phyloP scores from a whole-genome alignment of 164 flowering plant genomes.

The Magnolia sinica region DNA sequence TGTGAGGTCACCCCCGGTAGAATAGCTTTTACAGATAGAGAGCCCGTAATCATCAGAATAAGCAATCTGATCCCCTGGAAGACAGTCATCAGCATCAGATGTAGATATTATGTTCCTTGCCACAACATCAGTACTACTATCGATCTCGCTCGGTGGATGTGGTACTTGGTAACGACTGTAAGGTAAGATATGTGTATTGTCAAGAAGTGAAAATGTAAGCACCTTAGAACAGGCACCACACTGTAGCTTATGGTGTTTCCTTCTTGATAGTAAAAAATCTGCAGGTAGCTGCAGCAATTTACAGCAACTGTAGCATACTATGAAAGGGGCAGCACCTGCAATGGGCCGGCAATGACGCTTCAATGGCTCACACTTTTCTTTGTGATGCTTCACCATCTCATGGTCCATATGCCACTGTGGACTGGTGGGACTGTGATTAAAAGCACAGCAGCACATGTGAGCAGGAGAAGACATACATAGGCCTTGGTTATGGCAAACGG shows the following conservation, averaged over 20 bases:
- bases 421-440: constrained; percentile 38
- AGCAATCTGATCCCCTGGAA: constrained; percentile 34
- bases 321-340: constrained; percentile 75
- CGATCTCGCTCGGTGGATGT: constrained; percentile 40
- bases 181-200: constrained; percentile 38
- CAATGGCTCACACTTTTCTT: constrained; percentile 30
- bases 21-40: constrained; percentile 37
- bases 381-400: constrained; percentile 22
- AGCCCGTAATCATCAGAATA: constrained; percentile 51
- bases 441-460: constrained; percentile 15
- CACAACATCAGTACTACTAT: constrained; percentile 14
- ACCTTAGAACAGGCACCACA: constrained; percentile 67
- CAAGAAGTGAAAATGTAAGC: constrained; percentile 49
- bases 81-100: constrained; percentile 14
- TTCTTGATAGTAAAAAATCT: constrained; percentile 54
- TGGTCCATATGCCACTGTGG: constrained; percentile 30
- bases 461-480: constrained; percentile 23
- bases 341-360: constrained; percentile 56
- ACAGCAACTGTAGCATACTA: constrained; percentile 54
- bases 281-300: constrained; percentile 62
- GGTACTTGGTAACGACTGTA: constrained; percentile 15
- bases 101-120: constrained; percentile 15
- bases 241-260: constrained; percentile 40
- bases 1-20: constrained; percentile 40
- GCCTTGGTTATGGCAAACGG: constrained; percentile 18